phyloP scores from a whole-genome alignment of 352 stramenopile species.

The Phytophthora ramorum region DNA sequence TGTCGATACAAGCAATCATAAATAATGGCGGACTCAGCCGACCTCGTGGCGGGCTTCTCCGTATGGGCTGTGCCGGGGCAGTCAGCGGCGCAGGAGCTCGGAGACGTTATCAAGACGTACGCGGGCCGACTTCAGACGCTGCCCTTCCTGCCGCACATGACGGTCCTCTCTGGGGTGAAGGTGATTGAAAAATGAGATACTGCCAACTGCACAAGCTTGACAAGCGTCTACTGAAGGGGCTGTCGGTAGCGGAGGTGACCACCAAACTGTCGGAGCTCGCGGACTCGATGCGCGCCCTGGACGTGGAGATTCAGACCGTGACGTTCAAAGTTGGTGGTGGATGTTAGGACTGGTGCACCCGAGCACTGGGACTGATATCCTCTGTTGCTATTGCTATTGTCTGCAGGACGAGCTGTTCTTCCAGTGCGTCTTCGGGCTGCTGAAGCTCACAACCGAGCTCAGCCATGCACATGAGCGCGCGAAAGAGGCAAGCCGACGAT shows the following conservation, averaged over 20 bases:
- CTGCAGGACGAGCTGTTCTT: constrained; percentile 63
- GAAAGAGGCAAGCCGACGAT: constrained; percentile 41
- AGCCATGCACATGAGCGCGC: constrained; percentile 36
- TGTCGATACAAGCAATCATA: constrained; percentile 12
- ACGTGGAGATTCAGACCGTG: constrained; percentile 46
- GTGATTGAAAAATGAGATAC: constrained; percentile 13
- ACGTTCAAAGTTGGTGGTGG: constrained; percentile 49
- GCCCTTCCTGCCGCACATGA: constrained; percentile 65
- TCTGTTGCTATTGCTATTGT: constrained; percentile 5
- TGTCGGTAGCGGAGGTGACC: constrained; percentile 30
- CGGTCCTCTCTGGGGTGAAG: constrained; percentile 57
- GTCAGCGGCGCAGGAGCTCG: constrained; percentile 25
- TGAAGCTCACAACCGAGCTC: constrained; percentile 51
- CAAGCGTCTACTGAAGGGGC: constrained; percentile 24
- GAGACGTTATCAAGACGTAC: constrained; percentile 43
- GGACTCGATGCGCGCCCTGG: constrained; percentile 34
- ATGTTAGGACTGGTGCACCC: not conserved
- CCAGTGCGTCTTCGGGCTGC: constrained; percentile 69
- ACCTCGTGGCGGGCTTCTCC: constrained; percentile 66
- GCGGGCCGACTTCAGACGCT: constrained; percentile 49
- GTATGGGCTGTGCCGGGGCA: constrained; percentile 59
- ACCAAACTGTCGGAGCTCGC: constrained; percentile 48
- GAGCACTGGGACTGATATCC: not conserved
- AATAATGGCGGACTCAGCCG: constrained; percentile 23
- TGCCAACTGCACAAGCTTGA: not conserved